Conservation (phyloP, 2,329 filamentous ascomycete species). For the Scytalidium lignicola region DNA sequence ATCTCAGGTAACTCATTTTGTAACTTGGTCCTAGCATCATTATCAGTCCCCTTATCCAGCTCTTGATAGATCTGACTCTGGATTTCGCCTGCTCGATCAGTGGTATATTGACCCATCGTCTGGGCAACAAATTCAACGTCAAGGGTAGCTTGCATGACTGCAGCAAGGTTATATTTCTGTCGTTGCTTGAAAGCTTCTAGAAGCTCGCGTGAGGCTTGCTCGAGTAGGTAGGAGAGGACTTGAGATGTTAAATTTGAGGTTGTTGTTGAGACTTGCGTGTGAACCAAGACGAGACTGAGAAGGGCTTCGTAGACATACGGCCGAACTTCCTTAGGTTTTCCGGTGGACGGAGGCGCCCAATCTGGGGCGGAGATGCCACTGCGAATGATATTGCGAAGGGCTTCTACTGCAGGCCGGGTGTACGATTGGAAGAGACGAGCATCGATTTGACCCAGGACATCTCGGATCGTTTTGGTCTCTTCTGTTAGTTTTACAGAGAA, state of each 20-base stretch:
- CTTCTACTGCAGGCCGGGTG: slow-evolving; percentile 68
- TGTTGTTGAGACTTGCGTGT: slow-evolving; percentile 82
- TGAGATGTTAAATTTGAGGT: slow-evolving; percentile 70
- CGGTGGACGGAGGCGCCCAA: slow-evolving; percentile 59
- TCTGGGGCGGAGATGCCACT: slow-evolving; percentile 63
- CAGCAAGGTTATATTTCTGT: slow-evolving; percentile 64
- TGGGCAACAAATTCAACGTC: slow-evolving; percentile 97
- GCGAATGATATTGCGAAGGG: slow-evolving; percentile 64
- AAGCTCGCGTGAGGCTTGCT: slow-evolving; percentile 74
- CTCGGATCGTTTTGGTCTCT: slow-evolving; percentile 84
- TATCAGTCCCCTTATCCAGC: slow-evolving; percentile 83
- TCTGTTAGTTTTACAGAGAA: slow-evolving; percentile 94
- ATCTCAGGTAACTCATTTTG: slow-evolving; percentile 88
- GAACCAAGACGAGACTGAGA: slow-evolving; percentile 80
- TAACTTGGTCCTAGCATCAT: slow-evolving; percentile 71
- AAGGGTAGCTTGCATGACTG: slow-evolving; percentile 93
- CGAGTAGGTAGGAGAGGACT: slow-evolving; percentile 81
- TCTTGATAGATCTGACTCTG: slow-evolving; percentile 92
- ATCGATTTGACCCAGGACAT: slow-evolving; percentile 88
- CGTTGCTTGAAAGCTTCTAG: slow-evolving; percentile 71
- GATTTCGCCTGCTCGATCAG: slow-evolving; percentile 71
- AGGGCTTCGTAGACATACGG: slow-evolving; percentile 89
- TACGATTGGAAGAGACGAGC: slow-evolving; percentile 88
- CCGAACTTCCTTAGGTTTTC: slow-evolving; percentile 67
- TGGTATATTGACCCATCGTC: slow-evolving; percentile 85